These are phyloP conservation scores for Arthrinium puccinioides DNA, from an alignment of 2,329 filamentous ascomycete genomes.

Conservation along the genomic window DNA sequence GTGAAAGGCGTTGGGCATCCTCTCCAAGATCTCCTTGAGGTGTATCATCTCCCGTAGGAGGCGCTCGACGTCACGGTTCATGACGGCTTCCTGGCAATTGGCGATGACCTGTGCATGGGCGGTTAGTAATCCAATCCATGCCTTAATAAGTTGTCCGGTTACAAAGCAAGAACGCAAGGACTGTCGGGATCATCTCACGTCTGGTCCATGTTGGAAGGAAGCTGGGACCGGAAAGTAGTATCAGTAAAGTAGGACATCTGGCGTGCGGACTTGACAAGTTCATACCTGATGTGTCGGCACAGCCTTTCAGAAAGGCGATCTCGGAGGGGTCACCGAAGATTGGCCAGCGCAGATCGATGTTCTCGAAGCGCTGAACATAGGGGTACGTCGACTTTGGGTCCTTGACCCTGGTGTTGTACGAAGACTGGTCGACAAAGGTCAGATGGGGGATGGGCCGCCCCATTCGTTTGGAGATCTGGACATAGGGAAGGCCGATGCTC, in stretches of 20 bases:
- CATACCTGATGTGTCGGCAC: conserved; percentile 36
- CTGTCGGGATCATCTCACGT: too few species aligned
- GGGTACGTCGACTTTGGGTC: conserved; percentile 40
- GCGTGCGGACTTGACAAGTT: too few species aligned
- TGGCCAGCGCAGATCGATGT: conserved; percentile 46
- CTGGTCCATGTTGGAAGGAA: conserved; percentile 42
- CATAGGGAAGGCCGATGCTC: conserved; percentile 41
- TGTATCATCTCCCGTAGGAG: conserved; percentile 42
- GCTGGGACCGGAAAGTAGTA: conserved; percentile 20
- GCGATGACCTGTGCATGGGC: too few species aligned
- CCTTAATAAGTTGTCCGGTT: too few species aligned
- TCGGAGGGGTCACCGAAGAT: conserved; percentile 46
- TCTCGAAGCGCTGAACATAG: conserved; percentile 44
- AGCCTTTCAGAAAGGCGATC: conserved; percentile 43
- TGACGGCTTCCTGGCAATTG: conserved; percentile 45
- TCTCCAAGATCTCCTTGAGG: conserved; percentile 44
- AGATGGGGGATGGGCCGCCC: conserved; percentile 44
- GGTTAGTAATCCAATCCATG: too few species aligned
- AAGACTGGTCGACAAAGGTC: conserved; percentile 45
- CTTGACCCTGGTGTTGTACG: conserved; percentile 43
- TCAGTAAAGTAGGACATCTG: neutral
- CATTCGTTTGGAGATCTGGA: conserved; percentile 42
- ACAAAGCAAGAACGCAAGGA: too few species aligned
- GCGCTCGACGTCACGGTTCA: conserved; percentile 43
- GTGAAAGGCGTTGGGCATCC: conserved; percentile 47